Base-by-base conservation (phyloP, 2,329 filamentous ascomycete species). In the Zymoseptoria tritici region DNA sequence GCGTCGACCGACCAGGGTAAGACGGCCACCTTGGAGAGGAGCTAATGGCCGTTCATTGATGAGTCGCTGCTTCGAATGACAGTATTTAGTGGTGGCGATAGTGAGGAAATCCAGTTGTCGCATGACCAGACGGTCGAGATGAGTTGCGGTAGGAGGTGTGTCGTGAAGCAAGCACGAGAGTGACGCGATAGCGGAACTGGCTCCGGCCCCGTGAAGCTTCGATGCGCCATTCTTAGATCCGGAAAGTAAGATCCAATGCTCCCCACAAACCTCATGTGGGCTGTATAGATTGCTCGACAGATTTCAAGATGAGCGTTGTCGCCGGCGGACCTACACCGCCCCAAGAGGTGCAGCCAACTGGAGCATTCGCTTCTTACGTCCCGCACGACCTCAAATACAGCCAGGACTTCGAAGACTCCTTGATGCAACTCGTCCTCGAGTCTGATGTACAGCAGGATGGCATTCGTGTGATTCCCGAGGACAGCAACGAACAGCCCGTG, bases 341-440 rank as follows among this genome's bases (percentile, higher is more conserved):
- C 5, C 63, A 65, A 29, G 68, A 69, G 49, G 62, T 65, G 26
- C 60, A 54, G 13, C 58, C 63, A 1, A 59, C 59, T 31, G 53
- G 58, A 59, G 51, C 55, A 21, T 71, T 70, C 59, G 72, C 76
- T 55, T 71, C 74, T 66, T 79, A 77, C 64, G 74, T 77, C 9
- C 76, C 76, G 3, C 72, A 74, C 59, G 74, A 76, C 51, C 73
- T 79, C 11, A 71, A 73, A 19, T 79, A 79, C 73, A 70, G 73
- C 64, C 73, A 74, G 56, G 66, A 66, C 24, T 80, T 78, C 64
- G 78, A 80, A 62, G 76, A 80, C 66, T 66, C 67, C 8, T 66
- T 80, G 11, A 76, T 79, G 71, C 62, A 69, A 9, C 62, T 72
- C 6, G 70, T 79, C 11, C 71, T 78, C 22, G 67, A 75, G 42